Evolutionary conservation across 225 moss, liverwort and hornwort species (phyloP).

Genomic region (Straminergon stramineum): DNA sequence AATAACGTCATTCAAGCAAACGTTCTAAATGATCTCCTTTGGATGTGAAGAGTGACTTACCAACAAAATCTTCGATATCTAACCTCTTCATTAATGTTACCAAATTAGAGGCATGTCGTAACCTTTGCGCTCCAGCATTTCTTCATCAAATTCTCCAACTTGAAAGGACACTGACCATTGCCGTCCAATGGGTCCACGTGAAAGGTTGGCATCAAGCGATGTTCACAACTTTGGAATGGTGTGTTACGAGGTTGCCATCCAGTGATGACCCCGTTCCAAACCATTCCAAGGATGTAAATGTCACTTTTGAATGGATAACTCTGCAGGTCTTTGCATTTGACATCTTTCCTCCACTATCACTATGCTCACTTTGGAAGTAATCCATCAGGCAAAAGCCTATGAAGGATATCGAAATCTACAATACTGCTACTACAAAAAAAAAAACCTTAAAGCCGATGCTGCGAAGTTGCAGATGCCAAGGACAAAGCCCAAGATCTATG

Average conservation of each 20-base stretch:
- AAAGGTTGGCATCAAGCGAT: neutral
- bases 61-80: neutral
- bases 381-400: neutral
- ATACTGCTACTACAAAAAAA: neutral
- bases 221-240: conserved; percentile 7
- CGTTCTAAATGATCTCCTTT: neutral
- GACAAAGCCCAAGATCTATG: neutral
- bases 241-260: neutral
- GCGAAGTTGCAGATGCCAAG: neutral
- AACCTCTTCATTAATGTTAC: neutral
- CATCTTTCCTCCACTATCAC: neutral
- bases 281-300: conserved; percentile 4
- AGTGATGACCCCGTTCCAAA: neutral
- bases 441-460: neutral
- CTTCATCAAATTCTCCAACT: neutral
- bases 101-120: neutral
- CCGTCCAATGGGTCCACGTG: neutral
- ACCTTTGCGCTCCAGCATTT: neutral
- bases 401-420: neutral
- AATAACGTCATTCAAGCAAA: neutral
- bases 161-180: neutral
- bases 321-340: neutral
- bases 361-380: neutral
- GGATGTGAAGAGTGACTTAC: neutral
- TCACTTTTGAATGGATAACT: neutral